Conservation (phyloP, 2,329 filamentous ascomycete species). For the Septoria linicola region DNA sequence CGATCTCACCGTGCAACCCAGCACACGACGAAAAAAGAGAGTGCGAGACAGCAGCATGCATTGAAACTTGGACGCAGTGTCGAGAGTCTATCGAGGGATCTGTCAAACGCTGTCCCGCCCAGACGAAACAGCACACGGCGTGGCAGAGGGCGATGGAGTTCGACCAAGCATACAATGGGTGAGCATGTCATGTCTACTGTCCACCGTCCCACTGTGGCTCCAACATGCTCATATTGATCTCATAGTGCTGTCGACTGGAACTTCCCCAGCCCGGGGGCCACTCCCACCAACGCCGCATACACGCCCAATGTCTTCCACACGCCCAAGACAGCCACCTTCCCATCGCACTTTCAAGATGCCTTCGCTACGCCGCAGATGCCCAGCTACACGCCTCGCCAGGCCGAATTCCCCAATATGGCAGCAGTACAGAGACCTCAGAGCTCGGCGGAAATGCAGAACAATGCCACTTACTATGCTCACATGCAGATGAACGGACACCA, state of each 20-base stretch:
- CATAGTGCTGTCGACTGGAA: constrained; percentile 48
- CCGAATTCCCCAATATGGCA: constrained; percentile 31
- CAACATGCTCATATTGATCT: constrained; percentile 9
- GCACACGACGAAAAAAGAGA: not conserved
- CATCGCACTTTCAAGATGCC: constrained; percentile 52
- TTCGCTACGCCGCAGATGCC: constrained; percentile 51
- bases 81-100: constrained; percentile 16
- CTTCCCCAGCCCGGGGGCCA: constrained; percentile 52
- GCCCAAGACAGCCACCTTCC: constrained; percentile 44
- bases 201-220: not conserved
- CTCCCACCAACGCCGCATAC: constrained; percentile 45
- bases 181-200: constrained; percentile 1
- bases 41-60: constrained; percentile 10
- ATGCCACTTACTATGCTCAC: constrained; percentile 29
- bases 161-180: constrained; percentile 28
- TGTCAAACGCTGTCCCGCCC: constrained; percentile 19
- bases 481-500: constrained; percentile 22
- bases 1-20: constrained; percentile 11
- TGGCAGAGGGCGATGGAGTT: constrained; percentile 24
- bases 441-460: constrained; percentile 31
- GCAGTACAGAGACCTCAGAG: constrained; percentile 29
- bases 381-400: constrained; percentile 38
- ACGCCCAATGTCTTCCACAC: constrained; percentile 45
- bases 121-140: not conserved
- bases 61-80: constrained; percentile 11